Evolutionary conservation across 1,139 yeast species (phyloP), one percentile per base, ranked within the genome.

Genomic region (Yamadazyma sp.): DNA sequence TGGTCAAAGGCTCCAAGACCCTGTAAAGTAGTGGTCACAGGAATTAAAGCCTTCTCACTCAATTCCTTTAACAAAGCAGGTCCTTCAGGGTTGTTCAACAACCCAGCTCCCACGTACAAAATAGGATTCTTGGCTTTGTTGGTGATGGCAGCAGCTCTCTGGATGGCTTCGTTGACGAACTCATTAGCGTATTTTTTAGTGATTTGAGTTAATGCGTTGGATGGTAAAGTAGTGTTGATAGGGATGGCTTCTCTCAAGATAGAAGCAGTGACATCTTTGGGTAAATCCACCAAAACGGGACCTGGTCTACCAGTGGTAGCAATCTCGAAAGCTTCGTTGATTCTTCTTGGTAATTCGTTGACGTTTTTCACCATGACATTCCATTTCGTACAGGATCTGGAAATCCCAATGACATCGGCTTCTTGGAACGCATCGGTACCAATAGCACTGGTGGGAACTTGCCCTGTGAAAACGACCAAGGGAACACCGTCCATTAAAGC

Each of bases 391-490:
- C 98, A 92, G 11, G 96, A 83, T 63, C 98, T 80, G 5, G 98
- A 87, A 56, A 92, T 92, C 55, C 98, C 98, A 38, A 92, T 80
- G 41, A 92, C 95, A 60, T 92, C 98, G 35, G 98, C 98, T 71
- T 92, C 98, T 71, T 92, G 98, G 83, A 92, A 92, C 29, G 98
- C 95, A 65, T 92, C 98, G 16, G 98, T 89, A 56, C 98, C 98
- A 56, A 92, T 91, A 38, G 96, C 92, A 40, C 84, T 69, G 32
- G 98, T 92, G 44, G 96, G 88, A 30, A 92, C 98, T 75, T 92
- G 98, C 44, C 98, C 98, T 8, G 96, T 79, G 69, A 92, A 92
- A n/a, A 92, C 98, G 50, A 92, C 92, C 72, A 92, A 76, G 41
- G 98, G 98, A 33, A 89, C 89, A 66, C 98, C 98, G 63, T 92